Conservation (phyloP, 2,329 filamentous ascomycete genomes). For the Colletotrichum endophyticum region DNA sequence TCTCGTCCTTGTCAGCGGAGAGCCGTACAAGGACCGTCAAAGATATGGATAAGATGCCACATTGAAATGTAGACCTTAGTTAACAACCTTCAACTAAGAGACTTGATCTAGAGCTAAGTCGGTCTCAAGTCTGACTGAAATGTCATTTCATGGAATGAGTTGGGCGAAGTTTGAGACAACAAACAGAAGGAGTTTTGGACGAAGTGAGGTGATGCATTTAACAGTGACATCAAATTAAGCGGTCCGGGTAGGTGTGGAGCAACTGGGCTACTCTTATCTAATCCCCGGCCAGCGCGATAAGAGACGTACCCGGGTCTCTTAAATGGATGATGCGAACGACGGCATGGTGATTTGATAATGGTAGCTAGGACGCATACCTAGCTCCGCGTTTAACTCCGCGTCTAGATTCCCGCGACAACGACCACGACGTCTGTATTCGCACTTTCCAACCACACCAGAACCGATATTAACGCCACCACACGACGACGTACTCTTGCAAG, state of each 20-base stretch:
- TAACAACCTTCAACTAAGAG: rapidly evolving
- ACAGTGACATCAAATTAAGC: neutral
- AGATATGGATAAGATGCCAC: rapidly evolving
- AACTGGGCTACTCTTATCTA: slow-evolving; percentile 7
- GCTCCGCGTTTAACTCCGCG: slow-evolving; percentile 21
- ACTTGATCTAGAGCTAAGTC: neutral
- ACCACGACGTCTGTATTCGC: neutral
- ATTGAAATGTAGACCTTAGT: neutral
- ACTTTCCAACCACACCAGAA: neutral
- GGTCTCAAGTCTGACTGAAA: rapidly evolving
- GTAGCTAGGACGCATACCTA: neutral
- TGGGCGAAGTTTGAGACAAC: neutral
- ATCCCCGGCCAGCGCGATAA: neutral
- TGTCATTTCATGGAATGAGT: neutral
- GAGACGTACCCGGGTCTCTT: neutral
- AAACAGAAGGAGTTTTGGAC: neutral
- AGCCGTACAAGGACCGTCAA: neutral
- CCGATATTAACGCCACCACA: neutral
- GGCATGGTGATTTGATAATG: slow-evolving; percentile 11
- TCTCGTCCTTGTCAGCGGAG: neutral
- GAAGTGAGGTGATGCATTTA: neutral
- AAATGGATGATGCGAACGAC: slow-evolving; percentile 21
- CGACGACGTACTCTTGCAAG: neutral
- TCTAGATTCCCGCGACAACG: slow-evolving; percentile 3
- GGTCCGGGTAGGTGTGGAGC: neutral